Base-by-base conservation (phyloP, 1,139 yeast species). In the Pichia sp. region DNA sequence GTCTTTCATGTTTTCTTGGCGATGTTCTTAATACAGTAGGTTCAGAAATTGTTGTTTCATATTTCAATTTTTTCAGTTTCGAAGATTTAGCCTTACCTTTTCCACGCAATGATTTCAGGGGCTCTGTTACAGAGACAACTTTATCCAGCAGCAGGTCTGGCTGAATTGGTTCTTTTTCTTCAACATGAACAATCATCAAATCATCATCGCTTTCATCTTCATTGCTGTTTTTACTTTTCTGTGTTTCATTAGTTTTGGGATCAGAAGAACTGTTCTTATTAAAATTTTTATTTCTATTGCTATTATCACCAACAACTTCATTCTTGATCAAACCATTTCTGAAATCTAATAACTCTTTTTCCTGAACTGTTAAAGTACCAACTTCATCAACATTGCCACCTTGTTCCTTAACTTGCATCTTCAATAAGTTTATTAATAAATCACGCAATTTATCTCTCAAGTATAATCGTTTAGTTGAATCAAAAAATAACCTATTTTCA, bases 371-470 rank as follows among this genome's bases (percentile, higher is more conserved):
- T 13, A 44, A 23, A n/a, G 11, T 39, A 37, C 74, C 76, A 39
- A 71, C 59, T 46, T 55, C 56, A 44, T 65, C 65, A 39, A 62
- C 65, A 47, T 70, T 72, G 27, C 68, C 73, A 37, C 64, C 65
- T 1, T 47, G 47, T 8, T 29, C 43, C 15, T 44, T 45, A 1
- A 70, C 69, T 53, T 76, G 80, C 18, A 66, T 61, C 25, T 61
- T 60, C 42, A 69, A 69, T 27, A 78, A 56, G 0, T 64, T 58
- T 29, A 66, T 45, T 9, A 72, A 50, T 3, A 61, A 58, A 22
- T 59, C 57, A 44, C 78, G 60, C 7, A 75, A 55, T 7, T 59
- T 56, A 7, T 57, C 58, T 54, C 80, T 63, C 46, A 75, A 64
- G 5, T 54, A 53, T 32, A 63, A 63, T 44, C 74, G 60, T 39